Conservation (phyloP, 345 rosid species). For the Corchorus capsularis region DNA sequence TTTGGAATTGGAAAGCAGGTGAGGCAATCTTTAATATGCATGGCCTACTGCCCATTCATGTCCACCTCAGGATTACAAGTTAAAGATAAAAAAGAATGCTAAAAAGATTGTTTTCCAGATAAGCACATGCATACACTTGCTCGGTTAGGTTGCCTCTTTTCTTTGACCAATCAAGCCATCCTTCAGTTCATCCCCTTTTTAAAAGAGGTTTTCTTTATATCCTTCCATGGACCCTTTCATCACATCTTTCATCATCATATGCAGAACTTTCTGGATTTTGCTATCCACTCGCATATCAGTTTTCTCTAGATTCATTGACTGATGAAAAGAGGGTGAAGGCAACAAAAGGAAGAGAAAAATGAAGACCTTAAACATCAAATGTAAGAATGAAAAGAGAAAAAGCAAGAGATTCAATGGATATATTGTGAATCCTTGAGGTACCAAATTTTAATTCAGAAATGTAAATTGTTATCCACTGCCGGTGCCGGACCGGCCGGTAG, state of each 20-base stretch:
- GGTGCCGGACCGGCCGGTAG: not conserved
- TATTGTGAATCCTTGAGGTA: not conserved
- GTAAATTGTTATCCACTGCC: not conserved
- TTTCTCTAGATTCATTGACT: not conserved
- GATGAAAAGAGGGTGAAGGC: not conserved
- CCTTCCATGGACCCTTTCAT: not conserved
- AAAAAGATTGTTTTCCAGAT: not conserved
- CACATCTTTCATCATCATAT: not conserved
- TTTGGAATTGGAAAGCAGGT: slow-evolving; percentile 10
- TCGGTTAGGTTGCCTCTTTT: slow-evolving; percentile 24
- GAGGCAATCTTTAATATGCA: slow-evolving; percentile 3
- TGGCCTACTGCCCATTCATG: slow-evolving; percentile 21
- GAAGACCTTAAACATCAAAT: not conserved
- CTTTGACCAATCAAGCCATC: slow-evolving; percentile 21
- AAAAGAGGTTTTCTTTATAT: not conserved
- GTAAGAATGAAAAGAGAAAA: not conserved
- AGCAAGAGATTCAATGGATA: not conserved
- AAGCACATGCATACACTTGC: slow-evolving; percentile 3
- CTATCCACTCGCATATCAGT: not conserved
- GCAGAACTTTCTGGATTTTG: not conserved
- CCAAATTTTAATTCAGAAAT: not conserved
- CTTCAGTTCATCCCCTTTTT: not conserved
- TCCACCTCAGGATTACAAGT: slow-evolving; percentile 23
- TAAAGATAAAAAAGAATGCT: not conserved
- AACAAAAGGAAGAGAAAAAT: not conserved